Evolutionary conservation across 1,139 yeast species (phyloP).

Genomic region (Nadsonia starkeyi-henricii): DNA sequence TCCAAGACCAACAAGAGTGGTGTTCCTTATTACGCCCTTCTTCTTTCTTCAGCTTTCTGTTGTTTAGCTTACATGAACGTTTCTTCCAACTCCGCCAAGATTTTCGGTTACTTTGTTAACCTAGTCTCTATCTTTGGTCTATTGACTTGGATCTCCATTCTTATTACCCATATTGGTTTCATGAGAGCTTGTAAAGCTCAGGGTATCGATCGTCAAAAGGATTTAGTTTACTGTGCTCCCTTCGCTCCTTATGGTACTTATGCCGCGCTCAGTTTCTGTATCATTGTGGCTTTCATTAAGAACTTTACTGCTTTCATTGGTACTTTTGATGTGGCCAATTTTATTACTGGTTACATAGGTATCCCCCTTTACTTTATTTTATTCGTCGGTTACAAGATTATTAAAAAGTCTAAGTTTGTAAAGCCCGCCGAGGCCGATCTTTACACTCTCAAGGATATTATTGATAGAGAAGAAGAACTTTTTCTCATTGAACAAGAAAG

Average conservation of each 20-base stretch:
- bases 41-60: constrained; percentile 33
- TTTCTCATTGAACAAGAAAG: constrained; percentile 32
- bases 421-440: constrained; percentile 49
- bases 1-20: constrained; percentile 50
- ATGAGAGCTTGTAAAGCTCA: constrained; percentile 53
- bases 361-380: constrained; percentile 49
- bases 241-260: constrained; percentile 40
- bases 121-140: constrained; percentile 61
- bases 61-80: constrained; percentile 49
- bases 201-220: constrained; percentile 32
- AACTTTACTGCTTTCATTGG: constrained; percentile 59
- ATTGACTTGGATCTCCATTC: constrained; percentile 52
- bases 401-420: constrained; percentile 38
- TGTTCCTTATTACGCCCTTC: constrained; percentile 44
- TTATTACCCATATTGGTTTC: constrained; percentile 49
- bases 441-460: constrained; percentile 45
- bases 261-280: constrained; percentile 42
- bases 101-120: constrained; percentile 57
- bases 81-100: constrained; percentile 37
- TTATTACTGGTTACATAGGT: constrained; percentile 69
- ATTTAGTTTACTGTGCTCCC: constrained; percentile 39
- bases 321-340: constrained; percentile 42
- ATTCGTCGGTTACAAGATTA: constrained; percentile 44
- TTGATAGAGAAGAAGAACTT: constrained; percentile 54
- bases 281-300: constrained; percentile 48